Percentiles rank a stretch among this genome's conserved stretches.
Evolutionary conservation across 768 basidiomycete species (phyloP).

Genomic region (Piloderma croceum): DNA sequence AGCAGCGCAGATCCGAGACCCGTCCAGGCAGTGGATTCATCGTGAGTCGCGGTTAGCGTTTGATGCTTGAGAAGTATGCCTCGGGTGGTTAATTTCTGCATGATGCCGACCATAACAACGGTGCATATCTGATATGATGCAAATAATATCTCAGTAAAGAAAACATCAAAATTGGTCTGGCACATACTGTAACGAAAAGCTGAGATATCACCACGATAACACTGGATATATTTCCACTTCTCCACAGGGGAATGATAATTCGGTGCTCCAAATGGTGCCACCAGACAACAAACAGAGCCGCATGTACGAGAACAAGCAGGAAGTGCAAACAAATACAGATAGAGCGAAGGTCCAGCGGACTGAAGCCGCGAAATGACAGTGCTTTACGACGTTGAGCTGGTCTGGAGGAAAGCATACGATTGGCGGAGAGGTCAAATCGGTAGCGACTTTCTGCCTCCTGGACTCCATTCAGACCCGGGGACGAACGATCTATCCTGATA

Average conservation of each 20-base stretch:
- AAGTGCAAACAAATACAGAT: conserved; percentile 1
- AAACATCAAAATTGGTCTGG: neutral
- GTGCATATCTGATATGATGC: conserved; percentile 5
- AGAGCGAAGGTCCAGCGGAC: no score
- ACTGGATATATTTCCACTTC: neutral
- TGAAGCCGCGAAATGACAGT: no score
- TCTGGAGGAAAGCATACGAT: no score
- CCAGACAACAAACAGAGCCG: conserved; percentile 2
- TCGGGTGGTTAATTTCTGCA: conserved; percentile 14
- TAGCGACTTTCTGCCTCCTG: no score
- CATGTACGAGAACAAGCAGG: conserved; percentile 7
- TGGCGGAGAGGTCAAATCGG: no score
- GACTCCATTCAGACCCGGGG: no score
- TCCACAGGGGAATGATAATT: neutral
- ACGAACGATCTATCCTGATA: no score
- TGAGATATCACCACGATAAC: neutral
- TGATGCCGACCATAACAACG: conserved; percentile 12
- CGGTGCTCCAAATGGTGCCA: conserved; percentile 1
- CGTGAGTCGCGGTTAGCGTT: conserved; percentile 16
- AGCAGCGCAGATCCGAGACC: conserved; percentile 17
- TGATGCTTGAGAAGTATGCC: conserved; percentile 2
- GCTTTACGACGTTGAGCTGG: no score
- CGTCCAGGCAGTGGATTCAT: conserved; percentile 15
- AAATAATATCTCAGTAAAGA: neutral
- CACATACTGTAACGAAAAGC: neutral